Percentiles rank a stretch among this genome's conserved stretches.
Conservation (phyloP, 805 yeast species). For the Candida pseudoglaebosa region DNA sequence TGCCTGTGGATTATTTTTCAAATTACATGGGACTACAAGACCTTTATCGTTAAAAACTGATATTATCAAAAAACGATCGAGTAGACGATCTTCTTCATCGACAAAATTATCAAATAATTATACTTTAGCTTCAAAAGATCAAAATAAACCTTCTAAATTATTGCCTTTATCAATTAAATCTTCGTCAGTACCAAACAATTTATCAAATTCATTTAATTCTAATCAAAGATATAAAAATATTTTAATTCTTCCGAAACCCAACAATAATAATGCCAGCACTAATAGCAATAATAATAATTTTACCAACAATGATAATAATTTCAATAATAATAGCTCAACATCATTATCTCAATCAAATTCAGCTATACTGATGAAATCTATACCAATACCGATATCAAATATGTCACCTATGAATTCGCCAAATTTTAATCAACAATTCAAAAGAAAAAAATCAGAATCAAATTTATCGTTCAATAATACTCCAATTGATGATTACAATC, state of each 20-base stretch:
- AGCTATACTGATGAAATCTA: constrained; percentile 18
- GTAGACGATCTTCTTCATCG: constrained; percentile 27
- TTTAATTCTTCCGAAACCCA: constrained; percentile 40
- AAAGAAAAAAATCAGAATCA: constrained; percentile 39
- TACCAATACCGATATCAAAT: constrained; percentile 25
- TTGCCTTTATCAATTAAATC: constrained; percentile 35
- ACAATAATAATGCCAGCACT: no score
- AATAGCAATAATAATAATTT: constrained; percentile 6
- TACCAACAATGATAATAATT: constrained; percentile 8
- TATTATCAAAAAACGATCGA: constrained; percentile 53
- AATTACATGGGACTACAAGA: constrained; percentile 58
- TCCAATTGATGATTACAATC: constrained; percentile 7
- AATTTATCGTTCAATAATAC: constrained; percentile 15
- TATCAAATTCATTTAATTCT: constrained; percentile 1
- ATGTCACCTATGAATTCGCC: constrained; percentile 10
- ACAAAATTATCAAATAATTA: neutral
- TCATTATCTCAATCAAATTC: constrained; percentile 14
- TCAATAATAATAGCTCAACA: constrained; percentile 26
- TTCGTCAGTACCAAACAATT: constrained; percentile 1
- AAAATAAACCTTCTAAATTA: constrained; percentile 39
- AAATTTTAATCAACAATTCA: constrained; percentile 30
- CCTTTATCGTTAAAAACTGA: constrained; percentile 57
- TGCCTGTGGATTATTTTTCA: constrained; percentile 60
- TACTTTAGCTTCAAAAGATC: neutral
- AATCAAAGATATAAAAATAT: constrained; percentile 13